These are phyloP conservation scores for Filobasidium uniguttulatum DNA, from an alignment of 1,284 basidiomycete genomes.

Conservation along the genomic window DNA sequence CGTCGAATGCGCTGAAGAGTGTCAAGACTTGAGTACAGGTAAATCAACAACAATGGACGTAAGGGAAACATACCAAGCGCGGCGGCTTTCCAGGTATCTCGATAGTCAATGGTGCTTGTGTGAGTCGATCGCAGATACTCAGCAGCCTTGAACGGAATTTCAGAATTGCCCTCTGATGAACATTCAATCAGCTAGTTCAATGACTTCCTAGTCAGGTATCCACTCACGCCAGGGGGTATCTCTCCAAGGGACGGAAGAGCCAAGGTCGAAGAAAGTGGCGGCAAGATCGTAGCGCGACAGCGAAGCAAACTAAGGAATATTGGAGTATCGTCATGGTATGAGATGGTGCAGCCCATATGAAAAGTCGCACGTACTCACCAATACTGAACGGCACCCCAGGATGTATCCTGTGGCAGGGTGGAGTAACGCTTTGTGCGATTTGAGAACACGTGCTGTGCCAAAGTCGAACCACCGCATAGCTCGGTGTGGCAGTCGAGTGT, in stretches of 20 bases:
- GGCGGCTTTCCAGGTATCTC: background rate
- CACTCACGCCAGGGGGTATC: background rate
- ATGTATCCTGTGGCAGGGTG: background rate
- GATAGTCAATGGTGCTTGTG: background rate
- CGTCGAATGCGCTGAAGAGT: background rate
- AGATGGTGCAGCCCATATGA: background rate
- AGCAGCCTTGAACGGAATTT: background rate
- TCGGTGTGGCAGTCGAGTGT: background rate
- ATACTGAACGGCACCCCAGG: background rate
- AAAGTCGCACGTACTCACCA: background rate
- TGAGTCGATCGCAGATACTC: background rate
- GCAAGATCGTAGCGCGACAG: background rate
- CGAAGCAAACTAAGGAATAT: background rate
- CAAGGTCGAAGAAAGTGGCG: background rate
- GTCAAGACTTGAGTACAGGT: background rate
- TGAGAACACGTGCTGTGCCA: background rate
- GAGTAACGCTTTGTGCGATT: background rate
- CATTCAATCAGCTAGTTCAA: no score
- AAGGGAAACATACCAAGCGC: background rate
- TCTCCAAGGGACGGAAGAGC: background rate
- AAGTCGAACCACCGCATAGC: background rate
- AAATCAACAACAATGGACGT: background rate
- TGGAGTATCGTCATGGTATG: background rate
- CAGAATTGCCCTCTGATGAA: background rate
- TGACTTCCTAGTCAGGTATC: background rate